Conservation (phyloP, 495 filamentous ascomycete genomes). For the Xylaria flabelliformis region DNA sequence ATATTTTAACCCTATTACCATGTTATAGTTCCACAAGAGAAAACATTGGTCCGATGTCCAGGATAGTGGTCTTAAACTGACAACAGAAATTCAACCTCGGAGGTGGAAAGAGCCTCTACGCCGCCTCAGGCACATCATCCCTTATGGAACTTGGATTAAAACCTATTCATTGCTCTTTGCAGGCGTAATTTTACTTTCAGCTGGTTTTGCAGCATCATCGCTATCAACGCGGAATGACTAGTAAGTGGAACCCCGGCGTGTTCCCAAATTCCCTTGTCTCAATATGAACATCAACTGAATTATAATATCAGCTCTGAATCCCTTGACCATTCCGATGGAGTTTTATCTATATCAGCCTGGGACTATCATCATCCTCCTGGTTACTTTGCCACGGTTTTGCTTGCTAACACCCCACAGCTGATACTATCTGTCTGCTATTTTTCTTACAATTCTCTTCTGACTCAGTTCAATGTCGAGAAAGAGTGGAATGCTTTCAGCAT, state of each 20-base stretch:
- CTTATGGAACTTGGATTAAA: background rate
- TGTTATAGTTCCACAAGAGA: background rate
- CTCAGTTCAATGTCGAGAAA: too few species aligned
- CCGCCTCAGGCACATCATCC: background rate
- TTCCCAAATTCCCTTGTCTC: background rate
- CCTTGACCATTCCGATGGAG: slow-evolving; percentile 1
- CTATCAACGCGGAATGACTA: background rate
- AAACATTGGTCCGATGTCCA: background rate
- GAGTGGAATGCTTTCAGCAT: too few species aligned
- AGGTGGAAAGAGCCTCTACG: background rate
- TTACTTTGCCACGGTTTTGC: too few species aligned
- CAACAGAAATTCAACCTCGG: background rate
- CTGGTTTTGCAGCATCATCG: background rate
- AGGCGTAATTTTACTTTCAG: background rate
- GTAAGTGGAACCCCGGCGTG: background rate
- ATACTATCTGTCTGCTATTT: too few species aligned
- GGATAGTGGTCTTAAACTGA: background rate
- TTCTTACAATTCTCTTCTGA: too few species aligned
- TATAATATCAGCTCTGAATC: background rate
- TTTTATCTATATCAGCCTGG: background rate
- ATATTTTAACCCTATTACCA: background rate
- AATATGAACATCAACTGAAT: background rate
- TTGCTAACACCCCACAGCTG: too few species aligned
- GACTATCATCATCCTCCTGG: too few species aligned
- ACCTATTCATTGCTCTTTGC: slow-evolving; percentile 6